Conservation (phyloP, 2,329 filamentous ascomycete species). For the Colletotrichum sidae region DNA sequence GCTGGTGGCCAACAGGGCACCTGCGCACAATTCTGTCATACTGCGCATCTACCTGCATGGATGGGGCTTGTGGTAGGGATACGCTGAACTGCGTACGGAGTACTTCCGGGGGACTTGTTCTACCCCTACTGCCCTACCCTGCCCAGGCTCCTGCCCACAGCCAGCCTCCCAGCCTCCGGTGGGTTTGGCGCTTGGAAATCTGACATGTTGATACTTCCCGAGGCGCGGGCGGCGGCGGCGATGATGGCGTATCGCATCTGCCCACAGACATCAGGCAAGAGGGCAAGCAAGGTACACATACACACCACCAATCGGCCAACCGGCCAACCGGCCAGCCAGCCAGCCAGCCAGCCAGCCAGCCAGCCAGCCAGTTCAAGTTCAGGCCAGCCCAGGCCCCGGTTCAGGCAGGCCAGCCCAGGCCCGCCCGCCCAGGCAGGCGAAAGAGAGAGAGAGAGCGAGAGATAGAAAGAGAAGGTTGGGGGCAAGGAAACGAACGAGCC, state of each 20-base stretch:
- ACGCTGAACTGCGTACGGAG: too few relatives aligned
- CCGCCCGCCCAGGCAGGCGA: too few relatives aligned
- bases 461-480: slow-evolving; percentile 5
- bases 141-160: background rate
- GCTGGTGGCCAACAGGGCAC: slow-evolving; percentile 11
- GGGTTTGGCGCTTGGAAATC: slow-evolving; percentile 28
- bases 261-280: slow-evolving; percentile 32
- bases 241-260: slow-evolving; percentile 16
- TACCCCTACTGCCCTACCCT: slow-evolving; percentile 2
- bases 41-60: slow-evolving; percentile 3
- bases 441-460: too few relatives aligned
- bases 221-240: slow-evolving; percentile 30
- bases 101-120: background rate
- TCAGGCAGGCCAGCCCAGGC: too few relatives aligned
- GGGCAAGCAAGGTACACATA: slow-evolving; percentile 13
- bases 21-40: slow-evolving; percentile 30
- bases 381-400: too few relatives aligned
- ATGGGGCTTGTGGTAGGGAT: too few relatives aligned
- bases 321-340: too few relatives aligned
- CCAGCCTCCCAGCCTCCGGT: background rate
- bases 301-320: too few relatives aligned
- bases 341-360: too few relatives aligned
- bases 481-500: slow-evolving; percentile 12
- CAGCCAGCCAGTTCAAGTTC: too few relatives aligned
- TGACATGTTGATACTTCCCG: slow-evolving; percentile 35